A percentile compares a stretch with the other conserved stretches of the same genome.
Conservation (phyloP, 202 grass and related monocot species). For the Eragrostis tef region DNA sequence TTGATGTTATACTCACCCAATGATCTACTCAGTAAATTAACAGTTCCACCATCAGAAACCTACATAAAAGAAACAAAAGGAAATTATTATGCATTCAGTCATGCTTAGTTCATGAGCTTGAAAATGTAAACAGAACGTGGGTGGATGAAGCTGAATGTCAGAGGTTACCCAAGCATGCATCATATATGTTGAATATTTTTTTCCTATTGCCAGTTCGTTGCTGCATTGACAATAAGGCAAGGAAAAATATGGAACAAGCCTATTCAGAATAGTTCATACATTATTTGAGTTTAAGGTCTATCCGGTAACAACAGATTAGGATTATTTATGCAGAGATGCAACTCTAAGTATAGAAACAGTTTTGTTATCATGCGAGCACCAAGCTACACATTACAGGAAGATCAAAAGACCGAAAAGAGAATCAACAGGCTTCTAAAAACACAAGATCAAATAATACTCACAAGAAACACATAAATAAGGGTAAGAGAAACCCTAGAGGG, state of each 20-base stretch:
- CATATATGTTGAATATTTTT: not conserved
- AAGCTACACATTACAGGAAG: not conserved
- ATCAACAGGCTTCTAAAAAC: not conserved
- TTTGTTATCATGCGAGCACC: not conserved
- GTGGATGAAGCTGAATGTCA: constrained; percentile 19
- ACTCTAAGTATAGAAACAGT: not conserved
- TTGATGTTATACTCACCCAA: constrained; percentile 96
- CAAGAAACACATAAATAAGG: not conserved
- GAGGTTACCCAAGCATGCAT: constrained; percentile 15
- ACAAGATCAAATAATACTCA: no score
- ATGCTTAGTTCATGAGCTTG: constrained; percentile 6
- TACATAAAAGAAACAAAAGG: constrained; percentile 50
- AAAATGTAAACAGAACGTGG: constrained; percentile 20
- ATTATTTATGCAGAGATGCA: no score
- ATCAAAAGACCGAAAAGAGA: not conserved
- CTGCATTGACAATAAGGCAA: not conserved
- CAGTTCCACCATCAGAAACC: constrained; percentile 79
- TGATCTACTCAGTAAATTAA: constrained; percentile 93
- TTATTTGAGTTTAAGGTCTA: not conserved
- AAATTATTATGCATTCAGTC: constrained; percentile 17
- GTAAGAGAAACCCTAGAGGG: not conserved
- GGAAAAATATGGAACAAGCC: not conserved
- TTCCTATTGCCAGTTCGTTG: not conserved
- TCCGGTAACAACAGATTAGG: not conserved
- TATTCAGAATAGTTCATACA: not conserved